Evolutionary conservation across 2,329 filamentous ascomycete genomes (phyloP).

Genomic region (Ceratocystis ficicola): DNA sequence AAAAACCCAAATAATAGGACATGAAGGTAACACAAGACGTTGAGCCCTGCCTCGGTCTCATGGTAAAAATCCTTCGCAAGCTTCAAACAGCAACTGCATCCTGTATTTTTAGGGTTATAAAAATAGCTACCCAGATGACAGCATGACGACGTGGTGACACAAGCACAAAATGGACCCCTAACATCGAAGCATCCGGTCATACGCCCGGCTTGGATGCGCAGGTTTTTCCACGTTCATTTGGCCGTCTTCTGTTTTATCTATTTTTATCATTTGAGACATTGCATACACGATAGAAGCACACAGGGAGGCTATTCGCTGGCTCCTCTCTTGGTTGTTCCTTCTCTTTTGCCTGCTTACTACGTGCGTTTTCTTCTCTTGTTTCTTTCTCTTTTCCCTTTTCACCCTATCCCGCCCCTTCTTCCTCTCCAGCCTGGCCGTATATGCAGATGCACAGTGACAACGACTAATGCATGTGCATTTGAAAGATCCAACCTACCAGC

Average conservation of each 20-base stretch:
- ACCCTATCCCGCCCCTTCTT: neutral
- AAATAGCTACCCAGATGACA: neutral
- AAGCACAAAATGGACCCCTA: too few species aligned
- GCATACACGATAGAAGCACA: neutral
- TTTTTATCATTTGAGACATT: neutral
- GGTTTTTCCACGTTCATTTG: too few species aligned
- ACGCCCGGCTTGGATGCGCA: too few species aligned
- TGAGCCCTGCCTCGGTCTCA: too few species aligned
- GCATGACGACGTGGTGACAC: neutral
- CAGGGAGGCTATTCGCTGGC: neutral
- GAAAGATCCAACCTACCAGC: too few species aligned
- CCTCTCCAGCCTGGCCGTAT: neutral
- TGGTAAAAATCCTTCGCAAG: too few species aligned
- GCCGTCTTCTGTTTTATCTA: neutral
- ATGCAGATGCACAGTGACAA: neutral
- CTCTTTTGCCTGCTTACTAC: neutral
- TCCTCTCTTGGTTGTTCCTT: neutral
- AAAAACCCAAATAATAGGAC: too few species aligned
- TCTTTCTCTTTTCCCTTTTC: neutral
- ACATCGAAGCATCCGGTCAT: too few species aligned
- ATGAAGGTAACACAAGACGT: too few species aligned
- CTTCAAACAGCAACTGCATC: too few species aligned
- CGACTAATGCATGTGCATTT: neutral
- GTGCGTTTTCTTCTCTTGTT: neutral
- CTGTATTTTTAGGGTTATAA: neutral